Percentiles rank a stretch among this genome's conserved stretches.
Conservation (phyloP, 2,329 filamentous ascomycete genomes). For the Neonectria ditissima region DNA sequence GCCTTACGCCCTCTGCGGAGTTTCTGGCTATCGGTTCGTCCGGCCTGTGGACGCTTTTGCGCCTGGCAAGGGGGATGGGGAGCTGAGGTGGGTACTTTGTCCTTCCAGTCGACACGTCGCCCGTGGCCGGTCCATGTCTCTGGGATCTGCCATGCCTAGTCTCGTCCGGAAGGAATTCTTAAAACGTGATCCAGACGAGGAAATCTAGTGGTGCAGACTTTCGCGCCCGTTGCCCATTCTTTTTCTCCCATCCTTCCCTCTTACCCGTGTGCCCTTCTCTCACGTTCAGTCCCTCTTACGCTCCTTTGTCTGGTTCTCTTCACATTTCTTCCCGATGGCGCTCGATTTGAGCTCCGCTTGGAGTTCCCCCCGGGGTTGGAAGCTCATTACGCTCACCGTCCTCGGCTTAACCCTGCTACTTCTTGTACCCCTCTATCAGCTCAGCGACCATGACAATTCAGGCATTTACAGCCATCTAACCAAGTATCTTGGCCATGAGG, state of each 20-base stretch:
- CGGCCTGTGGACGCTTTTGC: conserved; percentile 27
- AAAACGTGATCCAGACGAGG: conserved; percentile 20
- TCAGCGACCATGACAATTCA: conserved; percentile 44
- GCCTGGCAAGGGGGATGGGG: conserved; percentile 17
- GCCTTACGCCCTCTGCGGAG: conserved; percentile 28
- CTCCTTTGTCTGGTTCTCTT: conserved; percentile 24
- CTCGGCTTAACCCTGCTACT: conserved; percentile 46
- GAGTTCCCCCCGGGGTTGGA: conserved; percentile 46
- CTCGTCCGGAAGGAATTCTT: conserved; percentile 11
- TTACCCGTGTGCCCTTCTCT: not conserved
- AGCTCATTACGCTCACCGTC: conserved; percentile 43
- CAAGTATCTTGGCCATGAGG: conserved; percentile 46
- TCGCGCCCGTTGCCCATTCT: conserved; percentile 17
- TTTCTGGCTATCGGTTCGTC: conserved; percentile 34
- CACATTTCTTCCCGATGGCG: conserved; percentile 34
- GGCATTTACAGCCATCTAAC: conserved; percentile 47
- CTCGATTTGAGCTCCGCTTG: conserved; percentile 42
- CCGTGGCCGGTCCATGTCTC: conserved; percentile 8
- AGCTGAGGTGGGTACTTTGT: conserved; percentile 26
- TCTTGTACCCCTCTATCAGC: conserved; percentile 47
- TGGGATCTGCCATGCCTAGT: conserved; percentile 4
- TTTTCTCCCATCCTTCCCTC: conserved; percentile 9
- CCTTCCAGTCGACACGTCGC: conserved; percentile 25
- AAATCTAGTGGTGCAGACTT: conserved; percentile 17
- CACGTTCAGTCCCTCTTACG: conserved; percentile 19